Conservation (phyloP, 441 rosid genomes). For the Melastoma candidum region DNA sequence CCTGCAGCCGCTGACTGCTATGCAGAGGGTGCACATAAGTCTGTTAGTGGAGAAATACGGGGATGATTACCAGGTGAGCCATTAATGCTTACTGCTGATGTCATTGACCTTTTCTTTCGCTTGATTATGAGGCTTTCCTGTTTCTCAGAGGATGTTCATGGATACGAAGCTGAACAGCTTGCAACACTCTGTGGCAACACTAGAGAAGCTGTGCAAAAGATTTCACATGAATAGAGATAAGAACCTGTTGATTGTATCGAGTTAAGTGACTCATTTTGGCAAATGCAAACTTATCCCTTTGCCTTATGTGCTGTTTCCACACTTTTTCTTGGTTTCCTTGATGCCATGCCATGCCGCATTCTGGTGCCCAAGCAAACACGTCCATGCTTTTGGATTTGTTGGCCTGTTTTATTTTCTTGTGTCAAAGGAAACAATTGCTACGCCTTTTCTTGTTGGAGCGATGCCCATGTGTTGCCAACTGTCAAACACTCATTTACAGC, state of each 20-base stretch:
- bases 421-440: too few species aligned
- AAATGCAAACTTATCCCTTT: too few species aligned
- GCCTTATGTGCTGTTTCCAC: too few species aligned
- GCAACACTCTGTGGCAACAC: conserved; percentile 79
- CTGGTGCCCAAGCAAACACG: too few species aligned
- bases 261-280: conserved; percentile 2
- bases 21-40: conserved; percentile 54
- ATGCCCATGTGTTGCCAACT: too few species aligned
- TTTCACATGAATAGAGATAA: conserved; percentile 39
- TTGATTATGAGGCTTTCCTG: conserved; percentile 1
- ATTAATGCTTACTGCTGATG: too few species aligned
- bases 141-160: conserved; percentile 78
- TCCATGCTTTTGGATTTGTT: too few species aligned
- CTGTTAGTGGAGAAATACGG: conserved; percentile 62
- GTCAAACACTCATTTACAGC: too few species aligned
- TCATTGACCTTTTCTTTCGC: not conserved
- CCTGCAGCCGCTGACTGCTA: conserved; percentile 63
- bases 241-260: conserved; percentile 52
- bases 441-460: too few species aligned
- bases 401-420: too few species aligned
- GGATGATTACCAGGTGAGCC: conserved; percentile 59
- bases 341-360: too few species aligned
- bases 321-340: too few species aligned
- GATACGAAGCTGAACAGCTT: conserved; percentile 77
- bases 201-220: conserved; percentile 68